Evolutionary conservation across 371 early-diverging fungal genomes (phyloP), one percentile per base, ranked within the genome.

Genomic region (Circinella minor): DNA sequence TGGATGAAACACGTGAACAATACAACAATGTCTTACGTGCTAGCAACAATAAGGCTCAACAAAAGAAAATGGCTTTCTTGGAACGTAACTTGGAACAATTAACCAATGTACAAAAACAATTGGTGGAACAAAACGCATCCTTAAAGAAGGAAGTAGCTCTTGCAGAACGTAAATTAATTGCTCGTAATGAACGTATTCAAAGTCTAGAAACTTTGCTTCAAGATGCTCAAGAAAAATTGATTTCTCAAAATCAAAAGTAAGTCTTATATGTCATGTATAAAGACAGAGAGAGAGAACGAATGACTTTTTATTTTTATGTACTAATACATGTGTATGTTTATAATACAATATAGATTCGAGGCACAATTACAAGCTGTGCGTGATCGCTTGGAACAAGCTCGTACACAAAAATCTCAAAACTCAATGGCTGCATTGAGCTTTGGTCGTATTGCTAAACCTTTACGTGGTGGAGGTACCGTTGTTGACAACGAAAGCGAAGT

Each of bases 41-140:
- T 66, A 91, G 86, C 76, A 92, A 92, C 79, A 92, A 88, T 81
- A 89, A 91, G 71, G 89, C 90, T 20, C 93, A 95, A 72, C 94
- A 92, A 76, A 90, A 95, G 85, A 95, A 96, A 83, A 94, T 97
- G 93, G 92, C 93, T 18, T 92, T 96, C 82, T 83, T 98, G 69
- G 98, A 97, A 75, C 92, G 95, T 74, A 95, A 97, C 77, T 86
- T 98, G 20, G 96, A 97, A 72, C 97, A 97, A 75, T 86, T 98
- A 46, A 95, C 95, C 36, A 83, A 86, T 66, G 96, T 97, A 38
- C 98, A 97, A 76, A 94, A 94, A 84, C 94, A 93, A 74, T 87
- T 83, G 78, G 96, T 97, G 17, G 95, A 94, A 72, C 96, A 96
- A 74, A 98, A 98, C 85, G 80, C 92, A 5, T 89, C 89, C 18